Evolutionary conservation across 805 yeast genomes (phyloP).

Genomic region (Suhomyces vadensis): DNA sequence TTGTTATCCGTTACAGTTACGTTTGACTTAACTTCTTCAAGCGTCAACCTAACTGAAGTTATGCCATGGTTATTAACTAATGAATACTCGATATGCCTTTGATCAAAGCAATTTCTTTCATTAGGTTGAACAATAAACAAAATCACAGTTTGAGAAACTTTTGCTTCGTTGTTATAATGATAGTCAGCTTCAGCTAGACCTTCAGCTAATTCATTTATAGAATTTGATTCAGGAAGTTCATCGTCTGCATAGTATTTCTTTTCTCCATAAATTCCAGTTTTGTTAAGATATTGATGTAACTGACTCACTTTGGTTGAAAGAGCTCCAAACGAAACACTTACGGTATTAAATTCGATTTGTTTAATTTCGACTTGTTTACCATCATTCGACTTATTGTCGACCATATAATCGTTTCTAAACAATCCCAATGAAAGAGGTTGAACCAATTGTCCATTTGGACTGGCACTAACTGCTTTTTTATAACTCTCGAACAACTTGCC

Average conservation of each 20-base stretch:
- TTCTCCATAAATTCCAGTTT: slow-evolving; percentile 52
- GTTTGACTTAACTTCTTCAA: slow-evolving; percentile 53
- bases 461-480: slow-evolving; percentile 45
- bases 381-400: slow-evolving; percentile 35
- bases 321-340: slow-evolving; percentile 94
- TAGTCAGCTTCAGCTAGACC: slow-evolving; percentile 70
- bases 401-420: slow-evolving; percentile 88
- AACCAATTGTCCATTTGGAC: slow-evolving; percentile 38
- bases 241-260: slow-evolving; percentile 45
- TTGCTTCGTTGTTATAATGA: slow-evolving; percentile 47
- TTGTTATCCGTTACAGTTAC: slow-evolving; percentile 48
- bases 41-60: slow-evolving; percentile 63
- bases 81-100: slow-evolving; percentile 75
- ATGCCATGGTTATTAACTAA: slow-evolving; percentile 58
- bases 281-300: slow-evolving; percentile 68
- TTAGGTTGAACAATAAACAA: slow-evolving; percentile 79
- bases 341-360: slow-evolving; percentile 95
- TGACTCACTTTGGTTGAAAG: slow-evolving; percentile 77
- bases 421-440: slow-evolving; percentile 79
- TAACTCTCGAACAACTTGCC: slow-evolving; percentile 71
- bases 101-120: slow-evolving; percentile 91
- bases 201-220: slow-evolving; percentile 58
- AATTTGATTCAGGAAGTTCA: slow-evolving; percentile 67
- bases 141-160: slow-evolving; percentile 47
- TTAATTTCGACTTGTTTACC: slow-evolving; percentile 51